Base-by-base conservation (phyloP, 345 rosid species). In the Linum trigynum region DNA sequence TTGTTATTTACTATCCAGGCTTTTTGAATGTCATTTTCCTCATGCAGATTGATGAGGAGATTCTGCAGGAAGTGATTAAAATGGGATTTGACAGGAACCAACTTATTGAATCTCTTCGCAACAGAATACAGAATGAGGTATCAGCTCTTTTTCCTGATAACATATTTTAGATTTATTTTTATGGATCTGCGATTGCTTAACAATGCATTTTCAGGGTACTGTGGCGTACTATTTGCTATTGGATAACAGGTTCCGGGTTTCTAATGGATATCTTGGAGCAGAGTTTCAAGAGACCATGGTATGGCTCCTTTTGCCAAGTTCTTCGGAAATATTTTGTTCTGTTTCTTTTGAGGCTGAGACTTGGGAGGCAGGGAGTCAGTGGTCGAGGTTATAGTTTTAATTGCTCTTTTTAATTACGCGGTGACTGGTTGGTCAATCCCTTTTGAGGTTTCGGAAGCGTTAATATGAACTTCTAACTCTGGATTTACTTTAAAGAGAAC, bases 1-100 rank as follows among this genome's bases (percentile, higher is more conserved):
- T 58, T 64, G 37, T 62, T 63, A 38, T 69, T 55, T 62, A 17
- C 45, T 37, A 56, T 40, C 8, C 38, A 39, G 58, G 5, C 16
- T 3, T 39, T 55, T 0, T 23, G 32, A 23, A 23, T 23, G 32
- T 23, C 53, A 50, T 15, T 72, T 61, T 39, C 3, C 35, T 39
- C 70, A 68, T 79, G 75, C 85, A 94, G 99, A 85, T 91, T 73
- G 90, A 94, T 59, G 96, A 89, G 73, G 91, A 94, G 71, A 84
- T 91, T 62, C 82, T 94, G 72, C 86, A 83, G 76, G 87, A 86
- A 71, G 91, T 82, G 43, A 74, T 91, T 43, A 77, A 74, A 59
- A 76, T 83, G 89, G 96, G 97, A 65, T 91, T 88, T 76, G 85
- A 84, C 69, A 77, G 83, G 75, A 87, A 74, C 76, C 86, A 78